Percentiles rank a stretch among this genome's conserved stretches.
Evolutionary conservation across 352 stramenopile genomes (phyloP).

Genomic region (Labyrinthula sp.): DNA sequence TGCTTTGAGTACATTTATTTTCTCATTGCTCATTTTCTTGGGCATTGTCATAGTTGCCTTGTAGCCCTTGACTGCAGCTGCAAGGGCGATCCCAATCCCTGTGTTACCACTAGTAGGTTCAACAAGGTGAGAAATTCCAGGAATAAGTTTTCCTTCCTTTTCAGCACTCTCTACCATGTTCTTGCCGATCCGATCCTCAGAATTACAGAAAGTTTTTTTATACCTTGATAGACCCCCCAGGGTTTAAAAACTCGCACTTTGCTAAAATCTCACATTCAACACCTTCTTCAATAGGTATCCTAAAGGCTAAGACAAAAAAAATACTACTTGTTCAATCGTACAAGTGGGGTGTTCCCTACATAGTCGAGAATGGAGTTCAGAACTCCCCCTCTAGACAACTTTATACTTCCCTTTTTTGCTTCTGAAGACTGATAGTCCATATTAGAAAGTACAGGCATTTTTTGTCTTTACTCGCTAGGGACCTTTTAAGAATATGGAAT

Average conservation of each 20-base stretch:
- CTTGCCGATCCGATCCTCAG: constrained; percentile 54
- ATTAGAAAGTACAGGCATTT: no score
- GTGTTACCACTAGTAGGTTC: constrained; percentile 87
- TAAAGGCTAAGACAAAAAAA: constrained; percentile 25
- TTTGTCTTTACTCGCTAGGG: no score
- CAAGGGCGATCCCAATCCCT: constrained; percentile 83
- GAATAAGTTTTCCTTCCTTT: constrained; percentile 52
- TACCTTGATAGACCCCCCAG: constrained; percentile 62
- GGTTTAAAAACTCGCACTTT: constrained; percentile 85
- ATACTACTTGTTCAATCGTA: constrained; percentile 64
- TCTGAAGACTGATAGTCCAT: no score
- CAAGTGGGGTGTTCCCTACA: constrained; percentile 76
- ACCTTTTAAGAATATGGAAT: no score
- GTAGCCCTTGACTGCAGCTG: constrained; percentile 85
- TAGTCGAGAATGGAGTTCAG: constrained; percentile 72
- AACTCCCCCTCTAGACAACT: no score
- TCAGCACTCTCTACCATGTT: constrained; percentile 68
- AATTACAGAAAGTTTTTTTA: no score
- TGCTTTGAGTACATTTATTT: constrained; percentile 68
- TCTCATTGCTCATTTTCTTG: constrained; percentile 87
- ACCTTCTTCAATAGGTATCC: constrained; percentile 47
- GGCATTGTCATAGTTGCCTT: constrained; percentile 68
- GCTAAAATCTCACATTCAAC: constrained; percentile 63
- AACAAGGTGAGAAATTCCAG: constrained; percentile 73
- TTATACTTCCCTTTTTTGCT: no score